A percentile compares a stretch with the other conserved stretches of the same genome.
phyloP scores from a whole-genome alignment of 352 stramenopile species.

The Halophytophthora polymorphica region DNA sequence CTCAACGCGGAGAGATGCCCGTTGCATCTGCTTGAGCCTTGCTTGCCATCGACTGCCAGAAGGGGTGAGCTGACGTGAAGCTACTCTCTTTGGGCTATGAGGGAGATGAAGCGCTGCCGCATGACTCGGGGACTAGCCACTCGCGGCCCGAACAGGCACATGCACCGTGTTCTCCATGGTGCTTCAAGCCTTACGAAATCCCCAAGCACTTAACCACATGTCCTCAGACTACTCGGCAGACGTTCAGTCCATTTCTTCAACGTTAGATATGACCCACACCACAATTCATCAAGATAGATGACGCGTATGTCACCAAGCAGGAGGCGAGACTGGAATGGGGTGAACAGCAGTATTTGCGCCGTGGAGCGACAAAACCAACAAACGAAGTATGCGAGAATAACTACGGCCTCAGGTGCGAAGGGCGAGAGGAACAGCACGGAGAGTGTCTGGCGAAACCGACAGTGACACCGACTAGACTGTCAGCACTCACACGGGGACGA shows the following conservation, averaged over 20 bases:
- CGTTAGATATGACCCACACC: no score
- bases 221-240: no score
- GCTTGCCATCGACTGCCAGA: no score
- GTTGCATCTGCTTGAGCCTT: no score
- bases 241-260: no score
- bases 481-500: slow-evolving; percentile 12
- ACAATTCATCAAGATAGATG: no score
- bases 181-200: not conserved
- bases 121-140: not conserved
- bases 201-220: not conserved
- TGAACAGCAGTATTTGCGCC: not conserved
- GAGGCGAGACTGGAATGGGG: no score
- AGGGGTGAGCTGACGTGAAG: no score
- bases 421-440: not conserved
- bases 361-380: no score
- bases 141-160: not conserved
- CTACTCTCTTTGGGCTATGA: no score
- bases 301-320: no score
- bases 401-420: not conserved
- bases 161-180: not conserved
- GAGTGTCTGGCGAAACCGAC: not conserved
- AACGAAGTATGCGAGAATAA: not conserved
- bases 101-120: not conserved
- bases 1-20: no score
- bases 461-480: not conserved